Evolutionary conservation across 371 early-diverging fungal species (phyloP).

Genomic region (Mortierella sp.): DNA sequence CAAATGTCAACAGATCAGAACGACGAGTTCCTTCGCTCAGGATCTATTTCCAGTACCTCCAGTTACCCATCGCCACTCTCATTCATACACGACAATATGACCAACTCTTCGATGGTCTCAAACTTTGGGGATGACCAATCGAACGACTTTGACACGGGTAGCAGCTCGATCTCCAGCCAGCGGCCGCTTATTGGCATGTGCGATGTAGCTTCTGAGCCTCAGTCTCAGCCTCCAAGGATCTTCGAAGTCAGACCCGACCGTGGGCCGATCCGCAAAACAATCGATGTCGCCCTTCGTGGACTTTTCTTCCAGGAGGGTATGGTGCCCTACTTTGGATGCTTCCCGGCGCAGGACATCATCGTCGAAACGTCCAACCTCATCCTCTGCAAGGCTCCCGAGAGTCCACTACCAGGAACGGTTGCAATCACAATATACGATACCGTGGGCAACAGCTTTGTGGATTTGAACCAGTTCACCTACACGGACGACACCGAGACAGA

Average conservation of each 20-base stretch:
- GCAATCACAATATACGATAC: constrained; percentile 37
- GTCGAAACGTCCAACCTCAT: constrained; percentile 42
- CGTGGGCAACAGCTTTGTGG: constrained; percentile 26
- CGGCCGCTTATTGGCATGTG: constrained; percentile 1
- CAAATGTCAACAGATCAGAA: constrained; percentile 7
- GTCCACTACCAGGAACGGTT: constrained; percentile 45
- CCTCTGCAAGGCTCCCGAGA: constrained; percentile 48
- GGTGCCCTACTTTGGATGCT: constrained; percentile 56
- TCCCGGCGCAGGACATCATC: constrained; percentile 41
- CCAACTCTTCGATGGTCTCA: constrained; percentile 15
- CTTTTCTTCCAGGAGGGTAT: constrained; percentile 48
- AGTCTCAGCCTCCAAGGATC: constrained; percentile 29
- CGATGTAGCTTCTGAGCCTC: not conserved
- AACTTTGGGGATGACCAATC: constrained; percentile 39
- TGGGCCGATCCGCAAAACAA: constrained; percentile 48
- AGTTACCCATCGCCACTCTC: constrained; percentile 38
- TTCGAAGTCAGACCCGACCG: constrained; percentile 40
- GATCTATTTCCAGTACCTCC: constrained; percentile 26
- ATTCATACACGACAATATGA: constrained; percentile 27
- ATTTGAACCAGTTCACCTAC: constrained; percentile 50
- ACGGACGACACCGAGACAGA: constrained; percentile 54
- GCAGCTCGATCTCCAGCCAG: not conserved
- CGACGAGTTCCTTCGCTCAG: constrained; percentile 29
- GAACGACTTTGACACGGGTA: constrained; percentile 25
- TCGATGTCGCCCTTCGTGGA: constrained; percentile 44